A percentile compares a stretch with the other conserved stretches of the same genome.
Conservation (phyloP, 495 filamentous ascomycete genomes). For the Lasiosphaeria miniovina region DNA sequence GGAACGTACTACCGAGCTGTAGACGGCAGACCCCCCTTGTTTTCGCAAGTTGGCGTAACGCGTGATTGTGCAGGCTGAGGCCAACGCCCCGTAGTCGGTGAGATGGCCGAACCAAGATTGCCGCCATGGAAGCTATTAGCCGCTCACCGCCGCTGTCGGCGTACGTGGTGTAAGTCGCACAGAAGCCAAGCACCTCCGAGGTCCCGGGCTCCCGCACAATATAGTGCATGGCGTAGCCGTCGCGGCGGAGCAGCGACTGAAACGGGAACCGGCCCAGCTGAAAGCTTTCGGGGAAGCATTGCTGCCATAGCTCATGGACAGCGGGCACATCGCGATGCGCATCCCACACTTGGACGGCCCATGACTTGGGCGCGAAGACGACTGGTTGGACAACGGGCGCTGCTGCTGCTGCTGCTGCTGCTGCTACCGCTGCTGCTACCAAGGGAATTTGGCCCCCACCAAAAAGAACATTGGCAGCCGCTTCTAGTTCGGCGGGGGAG, state of each 20-base stretch:
- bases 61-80: constrained; percentile 54
- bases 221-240: constrained; percentile 61
- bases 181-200: constrained; percentile 54
- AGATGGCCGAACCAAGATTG: constrained; percentile 54
- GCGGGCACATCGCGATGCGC: constrained; percentile 37
- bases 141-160: constrained; percentile 49
- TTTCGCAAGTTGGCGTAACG: constrained; percentile 49
- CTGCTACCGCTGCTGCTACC: too few species aligned
- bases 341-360: constrained; percentile 49
- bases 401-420: constrained; percentile 3
- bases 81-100: constrained; percentile 56
- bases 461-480: constrained; percentile 55
- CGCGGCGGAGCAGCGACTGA: constrained; percentile 52
- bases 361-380: constrained; percentile 39
- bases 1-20: constrained; percentile 60
- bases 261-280: constrained; percentile 43
- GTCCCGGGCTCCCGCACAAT: constrained; percentile 53
- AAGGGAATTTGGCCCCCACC: constrained; percentile 23
- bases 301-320: constrained; percentile 50
- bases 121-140: constrained; percentile 56
- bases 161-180: constrained; percentile 58
- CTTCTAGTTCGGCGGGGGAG: constrained; percentile 48
- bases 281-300: constrained; percentile 46
- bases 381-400: constrained; percentile 35
- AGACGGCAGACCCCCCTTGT: constrained; percentile 53